These are phyloP conservation scores for Suillus alpinus DNA, from an alignment of 768 basidiomycete species.

Conservation along the genomic window DNA sequence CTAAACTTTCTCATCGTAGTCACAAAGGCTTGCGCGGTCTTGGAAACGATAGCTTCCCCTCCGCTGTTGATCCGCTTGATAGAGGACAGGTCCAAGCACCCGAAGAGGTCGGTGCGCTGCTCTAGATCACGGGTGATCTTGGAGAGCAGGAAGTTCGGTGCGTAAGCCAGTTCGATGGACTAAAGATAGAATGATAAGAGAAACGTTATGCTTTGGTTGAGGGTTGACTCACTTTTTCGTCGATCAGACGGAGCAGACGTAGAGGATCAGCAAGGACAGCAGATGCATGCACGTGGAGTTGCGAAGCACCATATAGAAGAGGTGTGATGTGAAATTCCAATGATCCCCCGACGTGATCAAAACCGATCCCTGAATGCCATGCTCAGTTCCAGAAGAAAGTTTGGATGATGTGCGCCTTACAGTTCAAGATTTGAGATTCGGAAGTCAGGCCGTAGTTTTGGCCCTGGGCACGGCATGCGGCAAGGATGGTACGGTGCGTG, in stretches of 20 bases:
- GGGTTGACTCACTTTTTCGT: slow-evolving; percentile 30
- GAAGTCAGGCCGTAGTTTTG: slow-evolving; percentile 33
- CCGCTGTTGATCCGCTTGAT: slow-evolving; percentile 39
- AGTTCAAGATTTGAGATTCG: slow-evolving; percentile 37
- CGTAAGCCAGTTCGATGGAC: slow-evolving; percentile 31
- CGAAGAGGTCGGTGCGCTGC: slow-evolving; percentile 20
- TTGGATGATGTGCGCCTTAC: slow-evolving; percentile 17
- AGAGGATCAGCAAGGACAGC: slow-evolving; percentile 22
- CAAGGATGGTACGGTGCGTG: slow-evolving; percentile 36
- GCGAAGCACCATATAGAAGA: slow-evolving; percentile 28
- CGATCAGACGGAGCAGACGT: slow-evolving; percentile 29
- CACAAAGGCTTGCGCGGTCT: slow-evolving; percentile 36
- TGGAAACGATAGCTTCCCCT: slow-evolving; percentile 40
- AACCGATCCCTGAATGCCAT: slow-evolving; percentile 34
- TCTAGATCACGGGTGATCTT: slow-evolving; percentile 34
- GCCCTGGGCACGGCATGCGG: slow-evolving; percentile 33
- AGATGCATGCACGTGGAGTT: slow-evolving; percentile 21
- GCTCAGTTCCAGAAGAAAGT: neutral
- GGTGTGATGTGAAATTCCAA: slow-evolving; percentile 42
- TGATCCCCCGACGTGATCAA: slow-evolving; percentile 44
- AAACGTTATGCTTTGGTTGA: slow-evolving; percentile 16
- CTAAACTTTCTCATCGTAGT: slow-evolving; percentile 27
- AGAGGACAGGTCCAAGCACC: slow-evolving; percentile 32
- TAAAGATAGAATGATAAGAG: slow-evolving; percentile 8
- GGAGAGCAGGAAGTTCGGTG: slow-evolving; percentile 42